These are phyloP conservation scores for Talaromyces thailandensis DNA, from an alignment of 495 filamentous ascomycete genomes.

Conservation along the genomic window DNA sequence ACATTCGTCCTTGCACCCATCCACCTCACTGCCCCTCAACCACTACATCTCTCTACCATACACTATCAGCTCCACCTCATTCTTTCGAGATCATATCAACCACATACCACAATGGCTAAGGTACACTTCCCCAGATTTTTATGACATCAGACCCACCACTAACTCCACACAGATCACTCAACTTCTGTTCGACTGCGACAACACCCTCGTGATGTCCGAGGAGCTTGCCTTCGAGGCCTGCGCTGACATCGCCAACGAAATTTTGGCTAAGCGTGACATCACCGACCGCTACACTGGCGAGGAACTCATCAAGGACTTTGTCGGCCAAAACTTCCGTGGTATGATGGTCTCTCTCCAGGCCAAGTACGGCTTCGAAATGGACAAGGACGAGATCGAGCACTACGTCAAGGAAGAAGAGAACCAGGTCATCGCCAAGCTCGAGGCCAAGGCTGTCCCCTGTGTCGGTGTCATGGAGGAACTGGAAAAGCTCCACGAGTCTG, in stretches of 20 bases:
- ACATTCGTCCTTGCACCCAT: not conserved
- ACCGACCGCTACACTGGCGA: slow-evolving; percentile 69
- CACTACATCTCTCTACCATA: not conserved
- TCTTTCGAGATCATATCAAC: slow-evolving; percentile 5
- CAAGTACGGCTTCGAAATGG: slow-evolving; percentile 66
- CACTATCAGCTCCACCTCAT: slow-evolving; percentile 1
- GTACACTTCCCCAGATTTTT: too few relatives aligned
- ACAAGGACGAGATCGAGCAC: slow-evolving; percentile 55
- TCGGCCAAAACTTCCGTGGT: slow-evolving; percentile 93
- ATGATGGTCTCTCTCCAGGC: slow-evolving; percentile 71
- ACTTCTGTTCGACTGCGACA: slow-evolving; percentile 95
- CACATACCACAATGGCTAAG: too few relatives aligned
- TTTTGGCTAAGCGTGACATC: slow-evolving; percentile 59
- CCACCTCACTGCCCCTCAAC: not conserved
- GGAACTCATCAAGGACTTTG: slow-evolving; percentile 76
- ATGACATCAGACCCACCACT: slow-evolving; percentile 14
- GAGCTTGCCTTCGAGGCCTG: slow-evolving; percentile 89
- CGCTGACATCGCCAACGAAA: slow-evolving; percentile 86
- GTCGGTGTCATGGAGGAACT: slow-evolving; percentile 63
- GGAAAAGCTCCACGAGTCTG: slow-evolving; percentile 48
- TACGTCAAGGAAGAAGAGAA: slow-evolving; percentile 79
- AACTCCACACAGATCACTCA: slow-evolving; percentile 53
- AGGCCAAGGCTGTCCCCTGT: slow-evolving; percentile 61
- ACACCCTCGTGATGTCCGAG: slow-evolving; percentile 92
- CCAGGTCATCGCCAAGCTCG: slow-evolving; percentile 73